Percentiles rank a stretch among this genome's conserved stretches.
phyloP scores from a whole-genome alignment of 2,329 filamentous ascomycete species.

The Parastagonospora nodorum region DNA sequence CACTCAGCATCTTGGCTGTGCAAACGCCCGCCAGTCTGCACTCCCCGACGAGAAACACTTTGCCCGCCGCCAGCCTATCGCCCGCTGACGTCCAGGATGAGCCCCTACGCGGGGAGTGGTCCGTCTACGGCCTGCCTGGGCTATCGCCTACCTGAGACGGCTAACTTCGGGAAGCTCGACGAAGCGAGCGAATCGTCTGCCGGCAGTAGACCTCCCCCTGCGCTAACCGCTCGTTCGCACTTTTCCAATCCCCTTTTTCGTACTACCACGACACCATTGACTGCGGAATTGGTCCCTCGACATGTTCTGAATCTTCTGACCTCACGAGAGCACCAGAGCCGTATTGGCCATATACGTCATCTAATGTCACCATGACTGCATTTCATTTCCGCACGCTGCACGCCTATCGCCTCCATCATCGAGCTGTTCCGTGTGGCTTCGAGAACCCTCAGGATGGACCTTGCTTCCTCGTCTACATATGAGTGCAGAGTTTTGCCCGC shows the following conservation, averaged over 20 bases:
- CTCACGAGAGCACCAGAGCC: constrained; percentile 1
- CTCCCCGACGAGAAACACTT: neutral
- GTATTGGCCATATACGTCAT: neutral
- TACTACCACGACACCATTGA: neutral
- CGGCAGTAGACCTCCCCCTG: constrained; percentile 18
- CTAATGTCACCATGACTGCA: neutral
- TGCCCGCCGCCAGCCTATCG: neutral
- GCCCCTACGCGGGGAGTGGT: constrained; percentile 16
- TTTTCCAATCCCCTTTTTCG: constrained; percentile 17
- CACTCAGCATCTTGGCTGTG: constrained; percentile 2
- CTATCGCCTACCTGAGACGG: constrained; percentile 24
- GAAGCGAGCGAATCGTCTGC: constrained; percentile 26
- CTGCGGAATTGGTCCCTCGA: neutral
- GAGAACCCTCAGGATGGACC: constrained; percentile 5
- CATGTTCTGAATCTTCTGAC: neutral
- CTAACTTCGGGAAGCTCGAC: constrained; percentile 13
- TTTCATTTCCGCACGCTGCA: constrained; percentile 12
- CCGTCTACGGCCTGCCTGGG: constrained; percentile 2
- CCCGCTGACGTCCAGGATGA: constrained; percentile 2
- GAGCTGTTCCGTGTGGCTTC: constrained; percentile 12
- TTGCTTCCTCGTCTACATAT: neutral
- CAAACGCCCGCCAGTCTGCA: no score
- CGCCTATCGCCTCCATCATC: constrained; percentile 10
- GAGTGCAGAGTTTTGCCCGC: neutral
- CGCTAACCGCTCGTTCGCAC: constrained; percentile 23